Evolutionary conservation across 306 rosid species (phyloP), one percentile per base, ranked within the genome.

Genomic region (Cicer chorassanicum): DNA sequence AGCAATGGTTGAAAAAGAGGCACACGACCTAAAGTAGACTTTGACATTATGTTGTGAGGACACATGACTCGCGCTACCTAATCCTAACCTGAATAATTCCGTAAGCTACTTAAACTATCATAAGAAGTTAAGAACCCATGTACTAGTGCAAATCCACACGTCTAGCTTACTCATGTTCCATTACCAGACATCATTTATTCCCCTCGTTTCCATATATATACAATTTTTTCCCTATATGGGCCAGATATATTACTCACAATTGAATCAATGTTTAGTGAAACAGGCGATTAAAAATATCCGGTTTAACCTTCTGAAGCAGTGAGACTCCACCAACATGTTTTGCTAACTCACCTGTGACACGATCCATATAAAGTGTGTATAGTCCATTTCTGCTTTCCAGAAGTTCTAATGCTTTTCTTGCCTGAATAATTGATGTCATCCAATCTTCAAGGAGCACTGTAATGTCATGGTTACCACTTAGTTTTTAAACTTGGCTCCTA

Each of bases 311-410:
- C 72, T 55, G 88, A 70, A 88, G 86, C 36, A 86, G 82, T 39
- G 83, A 68, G 80, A 65, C 51, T 74, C 82, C 83, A 40, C 80
- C 65, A 2, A 87, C 82, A 62, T 83, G 90, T 76, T 89, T 86
- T 19, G 88, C 91, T 82, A 88, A 78, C 73, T 87, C 90, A 59
- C 93, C 90, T 8, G 85, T 74, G 78, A 88, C 84, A 75, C 99
- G 92, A 55, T 94, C 99, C 90, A 92, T 87, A 78, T 92, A 90
- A 66, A 88, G 87, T 21, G 73, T 72, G 74, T 90, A 90, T 3
- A 94, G 83, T 71, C 99, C 96, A 65, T 90, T 94, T 82, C 99
- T 88, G 89, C 84, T 92, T 82, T 94, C 97, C 86, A 92, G 56
- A 42, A 92, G 88, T 75, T 88, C 88, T 48, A 94, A 65, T 45